Evolutionary conservation across 2,329 filamentous ascomycete species (phyloP), one percentile per base, ranked within the genome.

Genomic region (Saccharata proteae): DNA sequence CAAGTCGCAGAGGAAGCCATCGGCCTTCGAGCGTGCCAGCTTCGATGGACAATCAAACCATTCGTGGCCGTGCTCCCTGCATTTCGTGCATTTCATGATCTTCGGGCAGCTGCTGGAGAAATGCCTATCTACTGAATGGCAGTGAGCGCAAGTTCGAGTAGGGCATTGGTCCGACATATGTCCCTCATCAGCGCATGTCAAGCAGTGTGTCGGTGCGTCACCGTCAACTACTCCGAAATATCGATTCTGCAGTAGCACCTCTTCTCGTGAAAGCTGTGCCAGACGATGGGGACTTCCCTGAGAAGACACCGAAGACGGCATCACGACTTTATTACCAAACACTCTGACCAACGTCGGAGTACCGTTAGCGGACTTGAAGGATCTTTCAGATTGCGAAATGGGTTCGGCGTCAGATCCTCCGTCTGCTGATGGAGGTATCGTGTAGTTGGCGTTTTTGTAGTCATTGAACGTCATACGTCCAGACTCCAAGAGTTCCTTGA

Each of bases 61-160:
- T 30, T 45, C 42, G 44, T 84, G 79, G 7, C 77, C 78, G 25
- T 68, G 58, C 49, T 77, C 69, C 28, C 62, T 65, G 51, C 79
- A 83, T 45, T 71, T 74, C 29, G 43, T 47, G 46, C 73, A 77
- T 38, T 69, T 62, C 19, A 51, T 49, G 19, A 58, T 60, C 4
- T 52, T 55, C 8, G 70, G 67, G 40, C 74, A 78, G 32, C 51
- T 55, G 40, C 62, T 61, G 4, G 59, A 54, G 32, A 59, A 59
- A 46, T 78, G 62, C 21, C 51, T 20, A 34, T 54, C 50, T 50
- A 55, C 57, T 7, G 49, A 45, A 20, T 52, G 49, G 38, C 62
- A 66, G 40, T 64, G 55, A 17, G 49, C 39, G 40, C 62, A 65
- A 46, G 57, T 36, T 28, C 57, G 58, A 19, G 46, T 45, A 4